Evolutionary conservation across 768 basidiomycete genomes (phyloP), one percentile per base, ranked within the genome.

Genomic region (Lepiota venenata): DNA sequence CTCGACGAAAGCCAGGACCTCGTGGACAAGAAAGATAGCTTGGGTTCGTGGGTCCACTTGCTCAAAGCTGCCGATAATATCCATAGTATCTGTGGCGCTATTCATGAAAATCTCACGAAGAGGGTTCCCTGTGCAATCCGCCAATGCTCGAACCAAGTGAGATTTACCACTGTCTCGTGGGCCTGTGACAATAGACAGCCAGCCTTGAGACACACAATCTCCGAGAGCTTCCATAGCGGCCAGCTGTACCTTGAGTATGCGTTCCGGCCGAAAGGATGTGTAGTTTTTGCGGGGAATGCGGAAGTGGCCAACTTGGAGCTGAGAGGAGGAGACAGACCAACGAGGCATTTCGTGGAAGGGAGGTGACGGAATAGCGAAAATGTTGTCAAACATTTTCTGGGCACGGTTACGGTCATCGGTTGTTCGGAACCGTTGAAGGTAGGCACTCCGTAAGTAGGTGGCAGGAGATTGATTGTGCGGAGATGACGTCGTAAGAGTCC

Each of bases 51-150:
- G 50, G 65, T 93, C 89, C 22, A 87, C 83, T 70, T 98, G 96
- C 69, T 99, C 97, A 64, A 98, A 98, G 66, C 91, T 88, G 32
- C 97, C 97, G 41, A 99, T 72, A 32, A 99, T 85, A 69, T 99
- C 97, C 67, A 87, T 85, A 1, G 94, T 91, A 66, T 99, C 97
- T 2, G 91, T 93, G 6, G 91, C 86, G 55, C 80, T 86, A 66
- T 90, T 95, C 64, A 98, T 74, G 15, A 83, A 75, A 44, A 97
- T 78, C 66, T 93, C 91, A 18, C 75, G 76, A 1, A 98, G 77
- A 20, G 67, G 42, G 47, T 82, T 78, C 21, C 97, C 96, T 32
- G 82, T 81, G 36, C 85, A 70, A 48, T 81, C 70, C 32, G 95
- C 92, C 41, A 95, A 66, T 4, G 79, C 72, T 52, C 85, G 79